Conservation (phyloP, 2,329 filamentous ascomycete genomes). For the Colletotrichum tropicale region DNA sequence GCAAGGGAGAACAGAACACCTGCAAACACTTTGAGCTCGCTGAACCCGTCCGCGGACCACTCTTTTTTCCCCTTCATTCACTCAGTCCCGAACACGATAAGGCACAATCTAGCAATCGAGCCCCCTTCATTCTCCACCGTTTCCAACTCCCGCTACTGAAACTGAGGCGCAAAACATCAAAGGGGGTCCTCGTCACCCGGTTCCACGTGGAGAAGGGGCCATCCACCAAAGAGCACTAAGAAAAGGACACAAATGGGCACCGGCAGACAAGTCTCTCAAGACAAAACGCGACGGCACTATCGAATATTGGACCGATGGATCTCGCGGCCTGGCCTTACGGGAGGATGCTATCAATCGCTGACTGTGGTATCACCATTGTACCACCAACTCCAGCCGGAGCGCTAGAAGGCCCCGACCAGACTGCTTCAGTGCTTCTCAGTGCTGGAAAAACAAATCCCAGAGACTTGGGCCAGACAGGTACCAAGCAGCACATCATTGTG, state of each 20-base stretch:
- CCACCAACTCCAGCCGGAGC: not conserved
- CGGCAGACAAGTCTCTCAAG: not conserved
- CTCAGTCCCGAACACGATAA: not conserved
- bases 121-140: not conserved
- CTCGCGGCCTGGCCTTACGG: not conserved
- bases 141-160: conserved; percentile 4
- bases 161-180: conserved; percentile 3
- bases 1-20: not conserved
- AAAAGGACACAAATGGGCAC: not conserved
- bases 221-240: not conserved
- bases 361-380: not conserved
- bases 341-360: not conserved
- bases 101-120: not conserved
- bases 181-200: not conserved
- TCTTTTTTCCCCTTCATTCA: not conserved
- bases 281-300: not conserved
- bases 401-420: not conserved
- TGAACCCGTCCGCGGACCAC: not conserved
- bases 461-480: not conserved
- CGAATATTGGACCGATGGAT: not conserved
- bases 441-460: not conserved
- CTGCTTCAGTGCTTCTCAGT: not conserved
- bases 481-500: not conserved
- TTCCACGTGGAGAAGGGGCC: not conserved
- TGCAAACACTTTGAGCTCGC: conserved; percentile 1